These are phyloP conservation scores for Quercus phellos DNA, from an alignment of 331 rosid species.

Conservation along the genomic window DNA sequence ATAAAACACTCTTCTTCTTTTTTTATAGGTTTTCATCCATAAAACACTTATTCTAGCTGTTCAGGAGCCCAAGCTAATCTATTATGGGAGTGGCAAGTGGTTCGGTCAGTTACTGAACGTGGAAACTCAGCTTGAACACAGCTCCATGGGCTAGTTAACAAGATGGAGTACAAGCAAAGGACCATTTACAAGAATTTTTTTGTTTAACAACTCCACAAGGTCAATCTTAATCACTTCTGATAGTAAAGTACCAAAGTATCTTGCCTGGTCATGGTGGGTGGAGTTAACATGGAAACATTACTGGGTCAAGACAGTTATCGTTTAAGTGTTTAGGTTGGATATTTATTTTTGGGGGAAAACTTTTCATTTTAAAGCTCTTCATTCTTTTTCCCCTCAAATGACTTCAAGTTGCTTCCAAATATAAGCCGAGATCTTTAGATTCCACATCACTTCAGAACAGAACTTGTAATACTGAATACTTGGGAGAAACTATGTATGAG, in stretches of 20 bases:
- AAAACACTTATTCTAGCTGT: neutral
- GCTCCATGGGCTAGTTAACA: too few relatives aligned
- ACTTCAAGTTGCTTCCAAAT: constrained; percentile 3
- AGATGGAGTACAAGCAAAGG: too few relatives aligned
- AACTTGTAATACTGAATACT: neutral
- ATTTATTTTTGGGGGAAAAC: neutral
- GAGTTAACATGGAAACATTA: too few relatives aligned
- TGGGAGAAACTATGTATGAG: neutral
- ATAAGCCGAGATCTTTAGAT: neutral
- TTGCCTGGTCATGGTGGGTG: too few relatives aligned
- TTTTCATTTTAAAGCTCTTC: neutral
- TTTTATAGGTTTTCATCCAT: neutral
- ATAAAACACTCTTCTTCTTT: neutral
- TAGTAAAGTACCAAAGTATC: too few relatives aligned
- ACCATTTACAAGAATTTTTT: too few relatives aligned
- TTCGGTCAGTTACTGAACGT: neutral
- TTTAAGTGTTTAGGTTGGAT: too few relatives aligned
- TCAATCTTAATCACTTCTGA: too few relatives aligned
- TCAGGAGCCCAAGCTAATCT: neutral
- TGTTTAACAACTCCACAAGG: too few relatives aligned
- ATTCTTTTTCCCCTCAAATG: neutral
- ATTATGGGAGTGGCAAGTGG: neutral
- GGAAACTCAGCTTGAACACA: neutral
- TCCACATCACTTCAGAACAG: neutral
- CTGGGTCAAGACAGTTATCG: too few relatives aligned